Evolutionary conservation across 2,329 filamentous ascomycete genomes (phyloP), one percentile per base, ranked within the genome.

Genomic region (Teratosphaeria gauchensis): DNA sequence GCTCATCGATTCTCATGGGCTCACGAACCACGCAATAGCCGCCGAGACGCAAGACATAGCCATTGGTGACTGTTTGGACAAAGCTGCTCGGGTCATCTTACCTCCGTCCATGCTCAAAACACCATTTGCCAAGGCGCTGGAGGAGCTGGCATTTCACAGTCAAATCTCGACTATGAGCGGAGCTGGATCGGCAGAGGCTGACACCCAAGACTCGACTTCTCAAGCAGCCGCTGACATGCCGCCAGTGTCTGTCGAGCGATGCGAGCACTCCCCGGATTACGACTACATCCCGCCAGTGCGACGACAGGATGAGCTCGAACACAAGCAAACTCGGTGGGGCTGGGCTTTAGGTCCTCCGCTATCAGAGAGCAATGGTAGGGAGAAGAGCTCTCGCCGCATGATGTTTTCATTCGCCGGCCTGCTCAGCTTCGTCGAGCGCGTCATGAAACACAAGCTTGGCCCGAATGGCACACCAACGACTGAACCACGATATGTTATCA

Each of bases 21-120:
- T 94, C 1, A 84, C 80, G 30, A 77, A 85, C 30, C 92, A 97
- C 73, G 75, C 78, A 53, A 83, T 95, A 59, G 75, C 97, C 30
- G 90, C 87, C 19, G 78, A 82, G 16, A 88, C 88, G 0, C 75
- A 74, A n/a, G 90, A 95, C 73, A 85, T 92, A 62, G 91, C 94
- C n/a, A 78, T 96, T 59, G 94, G 94, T 54, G 90, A 96, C 73
- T 84, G 89, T 67, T 78, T 99, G 35, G 94, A 99, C 77, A 96
- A 97, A 74, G 82, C 85, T 59, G 91, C 90, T 7, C 84, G 94
- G 53, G 78, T 81, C 16, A 84, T 96, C 59, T 74, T 97, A 0
- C 92, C 92, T 0, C 30, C 74, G 0, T 72, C 78, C 0, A 63
- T 85, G 2, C 72, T 92, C 24, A 74, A 79, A 19, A 14, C 52